These are phyloP conservation scores for Aspergillus sp. DNA, from an alignment of 2,329 filamentous ascomycete species.

Conservation along the genomic window DNA sequence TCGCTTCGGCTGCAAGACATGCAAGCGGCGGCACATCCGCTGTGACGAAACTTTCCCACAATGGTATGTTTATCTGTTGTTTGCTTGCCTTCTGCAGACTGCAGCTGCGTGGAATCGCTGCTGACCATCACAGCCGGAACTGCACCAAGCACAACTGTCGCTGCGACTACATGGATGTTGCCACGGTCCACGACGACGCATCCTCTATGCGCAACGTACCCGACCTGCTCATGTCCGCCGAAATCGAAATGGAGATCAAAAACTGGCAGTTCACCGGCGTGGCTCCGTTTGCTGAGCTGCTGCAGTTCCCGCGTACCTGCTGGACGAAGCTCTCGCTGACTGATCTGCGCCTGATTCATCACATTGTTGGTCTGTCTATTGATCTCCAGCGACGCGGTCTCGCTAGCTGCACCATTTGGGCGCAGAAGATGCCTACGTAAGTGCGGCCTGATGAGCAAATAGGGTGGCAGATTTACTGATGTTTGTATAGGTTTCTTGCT, in stretches of 20 bases:
- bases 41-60: conserved; percentile 98
- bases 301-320: conserved; percentile 72
- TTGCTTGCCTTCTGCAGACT: background rate
- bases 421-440: conserved; percentile 87
- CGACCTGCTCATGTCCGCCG: conserved; percentile 79
- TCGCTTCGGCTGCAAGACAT: conserved; percentile 96
- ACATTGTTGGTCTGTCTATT: conserved; percentile 81
- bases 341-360: conserved; percentile 85
- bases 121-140: conserved; percentile 68
- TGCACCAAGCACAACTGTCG: conserved; percentile 99
- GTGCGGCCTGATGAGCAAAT: conserved; percentile 37
- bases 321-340: conserved; percentile 73
- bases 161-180: conserved; percentile 94
- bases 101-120: background rate
- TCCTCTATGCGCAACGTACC: conserved; percentile 55
- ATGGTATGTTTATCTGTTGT: conserved; percentile 65
- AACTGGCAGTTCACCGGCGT: conserved; percentile 81
- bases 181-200: conserved; percentile 60
- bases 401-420: conserved; percentile 88
- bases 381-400: conserved; percentile 77
- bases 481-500: conserved; percentile 66
- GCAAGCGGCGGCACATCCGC: conserved; percentile 94
- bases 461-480: background rate
- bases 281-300: conserved; percentile 81
- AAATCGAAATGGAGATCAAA: conserved; percentile 78